Conservation (phyloP, 441 rosid species). For the Arabidopsis lyrata region DNA sequence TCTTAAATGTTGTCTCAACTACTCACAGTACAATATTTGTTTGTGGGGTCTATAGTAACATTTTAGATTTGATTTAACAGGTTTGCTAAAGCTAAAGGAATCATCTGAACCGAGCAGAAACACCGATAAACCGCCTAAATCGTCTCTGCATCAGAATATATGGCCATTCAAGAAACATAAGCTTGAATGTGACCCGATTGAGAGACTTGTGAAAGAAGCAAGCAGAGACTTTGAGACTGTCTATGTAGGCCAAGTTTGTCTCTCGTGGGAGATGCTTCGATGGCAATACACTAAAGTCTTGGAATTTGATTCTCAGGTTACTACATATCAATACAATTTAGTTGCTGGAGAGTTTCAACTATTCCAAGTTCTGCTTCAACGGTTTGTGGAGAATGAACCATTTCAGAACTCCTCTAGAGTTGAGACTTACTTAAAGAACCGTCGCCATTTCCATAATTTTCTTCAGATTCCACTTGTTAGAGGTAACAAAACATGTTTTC, state of each 20-base stretch:
- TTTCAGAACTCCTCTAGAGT: constrained; percentile 67
- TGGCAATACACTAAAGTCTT: constrained; percentile 70
- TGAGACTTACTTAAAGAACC: constrained; percentile 63
- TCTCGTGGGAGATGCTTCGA: constrained; percentile 81
- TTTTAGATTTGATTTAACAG: constrained; percentile 42
- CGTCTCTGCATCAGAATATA: constrained; percentile 48
- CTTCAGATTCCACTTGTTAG: constrained; percentile 73
- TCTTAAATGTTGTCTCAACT: constrained; percentile 32
- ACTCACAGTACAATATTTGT: constrained; percentile 11
- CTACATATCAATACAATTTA: constrained; percentile 54
- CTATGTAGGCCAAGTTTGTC: constrained; percentile 79
- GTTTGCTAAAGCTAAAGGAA: constrained; percentile 61
- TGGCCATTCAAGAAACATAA: constrained; percentile 55
- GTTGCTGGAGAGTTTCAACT: constrained; percentile 75
- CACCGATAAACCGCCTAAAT: constrained; percentile 41
- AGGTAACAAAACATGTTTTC: constrained; percentile 52
- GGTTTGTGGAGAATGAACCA: constrained; percentile 76
- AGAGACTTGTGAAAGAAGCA: constrained; percentile 53
- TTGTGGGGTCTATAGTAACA: constrained; percentile 23
- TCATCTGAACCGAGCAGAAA: constrained; percentile 28
- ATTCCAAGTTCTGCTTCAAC: constrained; percentile 70
- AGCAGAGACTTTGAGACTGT: constrained; percentile 63
- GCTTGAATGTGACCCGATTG: constrained; percentile 47
- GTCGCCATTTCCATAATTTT: constrained; percentile 58
- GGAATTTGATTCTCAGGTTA: constrained; percentile 52